These are phyloP conservation scores for Suhomyces emberorum DNA, from an alignment of 805 yeast genomes.

Conservation along the genomic window DNA sequence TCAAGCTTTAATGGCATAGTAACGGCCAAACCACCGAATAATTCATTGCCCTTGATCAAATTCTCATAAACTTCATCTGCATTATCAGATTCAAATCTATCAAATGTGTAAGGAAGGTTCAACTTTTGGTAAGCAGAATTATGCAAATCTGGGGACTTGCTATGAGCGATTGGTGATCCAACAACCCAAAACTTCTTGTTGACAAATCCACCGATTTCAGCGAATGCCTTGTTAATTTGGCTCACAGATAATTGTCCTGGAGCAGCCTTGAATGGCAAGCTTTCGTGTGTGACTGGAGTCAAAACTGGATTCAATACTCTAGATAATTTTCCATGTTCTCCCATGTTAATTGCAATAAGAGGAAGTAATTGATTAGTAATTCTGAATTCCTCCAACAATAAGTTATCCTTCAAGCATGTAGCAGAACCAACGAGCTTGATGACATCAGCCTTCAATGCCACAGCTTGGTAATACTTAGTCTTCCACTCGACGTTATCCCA, in stretches of 20 bases:
- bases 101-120: conserved; percentile 74
- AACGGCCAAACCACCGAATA: conserved; percentile 91
- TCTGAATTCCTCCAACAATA: conserved; percentile 69
- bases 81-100: conserved; percentile 62
- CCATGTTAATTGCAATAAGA: conserved; percentile 81
- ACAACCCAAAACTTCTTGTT: conserved; percentile 64
- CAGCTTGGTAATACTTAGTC: conserved; percentile 64
- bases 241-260: conserved; percentile 73
- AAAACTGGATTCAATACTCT: conserved; percentile 69
- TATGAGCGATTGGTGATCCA: conserved; percentile 81
- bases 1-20: conserved; percentile 91
- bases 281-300: conserved; percentile 80
- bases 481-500: conserved; percentile 79
- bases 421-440: conserved; percentile 86
- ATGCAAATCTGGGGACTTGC: conserved; percentile 87
- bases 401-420: conserved; percentile 58
- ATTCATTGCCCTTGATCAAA: conserved; percentile 43
- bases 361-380: conserved; percentile 53
- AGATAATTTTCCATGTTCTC: conserved; percentile 71
- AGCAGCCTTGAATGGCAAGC: conserved; percentile 69
- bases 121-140: conserved; percentile 71
- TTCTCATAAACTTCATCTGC: conserved; percentile 53
- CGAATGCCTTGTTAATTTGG: conserved; percentile 57
- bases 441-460: conserved; percentile 62
- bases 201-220: conserved; percentile 60